Evolutionary conservation across 164 flowering plant genomes (phyloP), one percentile per base, ranked within the genome.

Genomic region (Macadamia integrifolia): DNA sequence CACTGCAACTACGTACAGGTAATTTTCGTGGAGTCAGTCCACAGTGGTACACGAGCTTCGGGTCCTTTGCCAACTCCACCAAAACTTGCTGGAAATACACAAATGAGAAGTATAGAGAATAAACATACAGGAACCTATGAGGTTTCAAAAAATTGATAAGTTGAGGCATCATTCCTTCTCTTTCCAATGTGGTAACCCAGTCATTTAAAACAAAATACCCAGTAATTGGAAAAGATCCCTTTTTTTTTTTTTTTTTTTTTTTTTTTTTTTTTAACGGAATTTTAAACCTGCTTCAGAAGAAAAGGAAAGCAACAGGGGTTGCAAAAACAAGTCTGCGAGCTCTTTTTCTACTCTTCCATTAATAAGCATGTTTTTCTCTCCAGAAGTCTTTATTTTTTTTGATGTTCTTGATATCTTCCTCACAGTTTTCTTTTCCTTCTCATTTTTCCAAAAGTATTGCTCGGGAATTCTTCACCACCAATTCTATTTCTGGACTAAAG

Each of bases 21-120:
- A 95, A 77, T 78, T 86, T 95, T 65, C 77, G 76, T 28, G 99
- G 97, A n/a, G 97, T 89, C 76, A 95, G 76, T 68, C 99, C 99
- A 79, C 98, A 95, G 64, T 95, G 96, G 80, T 95, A 92, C 6
- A 95, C 98, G 74, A 95, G 89, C 83, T 92, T 95, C 40, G 96
- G 87, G 56, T 95, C 97, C 76, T 85, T 89, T 61, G 81, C 83
- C 81, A 95, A 79, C 83, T 91, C 97, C 71, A 79, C 64, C 70
- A 88, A 48, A 57, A 95, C 87, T 92, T 86, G 87, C 98, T 94
- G 75, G 67, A 72, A 65, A 53, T 1, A 60, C 23, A 66, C 10
- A 59, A 29, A 18, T 49, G 40, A 57, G 46, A 2, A 23, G 6
- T 60, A 3, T 71, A 62, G 40, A 62, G 57, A 23, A 57, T 42